Conservation (phyloP, 1,284 basidiomycete species). For the Neonothopanus nambi region DNA sequence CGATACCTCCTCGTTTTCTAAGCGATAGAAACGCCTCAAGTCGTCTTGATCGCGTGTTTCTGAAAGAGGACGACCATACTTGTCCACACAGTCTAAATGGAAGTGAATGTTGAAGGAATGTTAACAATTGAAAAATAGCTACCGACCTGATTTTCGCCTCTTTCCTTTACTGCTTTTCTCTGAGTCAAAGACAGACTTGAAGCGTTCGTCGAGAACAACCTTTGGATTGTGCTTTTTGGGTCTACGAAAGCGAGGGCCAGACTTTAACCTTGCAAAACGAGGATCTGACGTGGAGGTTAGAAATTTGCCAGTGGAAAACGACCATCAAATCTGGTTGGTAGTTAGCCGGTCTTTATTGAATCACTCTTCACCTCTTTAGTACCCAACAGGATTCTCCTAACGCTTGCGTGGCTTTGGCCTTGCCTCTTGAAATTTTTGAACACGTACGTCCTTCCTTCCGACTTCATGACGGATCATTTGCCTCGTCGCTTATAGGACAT, state of each 20-base stretch:
- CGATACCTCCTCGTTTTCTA: constrained; percentile 53
- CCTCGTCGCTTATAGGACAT: constrained; percentile 53
- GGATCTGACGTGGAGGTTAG: constrained; percentile 73
- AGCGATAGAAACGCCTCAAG: constrained; percentile 81
- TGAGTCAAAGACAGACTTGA: constrained; percentile 77
- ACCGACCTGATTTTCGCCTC: constrained; percentile 44
- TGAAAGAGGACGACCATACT: constrained; percentile 84
- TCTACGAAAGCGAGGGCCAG: constrained; percentile 91
- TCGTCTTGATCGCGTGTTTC: constrained; percentile 72
- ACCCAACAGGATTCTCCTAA: constrained; percentile 69
- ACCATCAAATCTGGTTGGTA: too few relatives aligned
- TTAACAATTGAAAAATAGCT: constrained; percentile 8
- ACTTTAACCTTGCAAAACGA: constrained; percentile 84
- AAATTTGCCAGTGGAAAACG: too few relatives aligned
- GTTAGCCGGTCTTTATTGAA: too few relatives aligned
- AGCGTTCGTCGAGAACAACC: constrained; percentile 92
- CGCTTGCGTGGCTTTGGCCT: constrained; percentile 71
- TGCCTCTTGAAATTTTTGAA: constrained; percentile 75
- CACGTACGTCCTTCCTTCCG: constrained; percentile 45
- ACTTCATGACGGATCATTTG: neutral
- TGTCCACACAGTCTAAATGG: constrained; percentile 74
- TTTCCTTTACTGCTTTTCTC: constrained; percentile 46
- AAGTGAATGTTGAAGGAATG: constrained; percentile 14
- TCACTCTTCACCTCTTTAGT: too few relatives aligned
- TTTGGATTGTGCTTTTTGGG: constrained; percentile 82